A percentile compares a stretch with the other conserved stretches of the same genome.
These are phyloP conservation scores for Verticillium nonalfalfae DNA, from an alignment of 2,329 filamentous ascomycete species.

Conservation along the genomic window DNA sequence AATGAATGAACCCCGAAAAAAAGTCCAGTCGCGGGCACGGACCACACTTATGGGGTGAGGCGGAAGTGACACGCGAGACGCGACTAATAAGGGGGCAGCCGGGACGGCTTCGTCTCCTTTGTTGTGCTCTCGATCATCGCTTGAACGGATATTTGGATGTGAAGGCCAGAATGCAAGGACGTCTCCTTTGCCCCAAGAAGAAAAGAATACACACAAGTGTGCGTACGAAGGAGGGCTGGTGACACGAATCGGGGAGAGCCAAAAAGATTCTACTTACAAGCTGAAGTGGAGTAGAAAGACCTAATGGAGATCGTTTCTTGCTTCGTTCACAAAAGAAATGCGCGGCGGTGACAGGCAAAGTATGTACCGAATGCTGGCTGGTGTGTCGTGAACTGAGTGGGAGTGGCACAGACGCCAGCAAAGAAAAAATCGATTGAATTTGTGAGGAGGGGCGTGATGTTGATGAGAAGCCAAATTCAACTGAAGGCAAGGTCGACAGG, in stretches of 20 bases:
- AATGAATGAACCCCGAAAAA: neutral
- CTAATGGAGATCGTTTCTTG: neutral
- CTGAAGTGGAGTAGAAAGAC: neutral
- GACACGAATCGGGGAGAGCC: neutral
- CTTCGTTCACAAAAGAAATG: neutral
- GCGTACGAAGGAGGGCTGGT: neutral
- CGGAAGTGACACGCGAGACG: neutral
- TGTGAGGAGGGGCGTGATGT: neutral
- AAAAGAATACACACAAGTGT: too few relatives aligned
- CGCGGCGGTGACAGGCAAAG: neutral
- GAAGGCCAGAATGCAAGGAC: too few relatives aligned
- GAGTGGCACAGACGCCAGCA: neutral
- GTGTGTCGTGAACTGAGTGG: neutral
- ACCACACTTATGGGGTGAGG: neutral
- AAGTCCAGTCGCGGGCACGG: neutral
- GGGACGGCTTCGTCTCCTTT: neutral
- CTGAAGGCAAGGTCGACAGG: neutral
- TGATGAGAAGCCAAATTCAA: neutral
- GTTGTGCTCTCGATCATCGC: too few relatives aligned
- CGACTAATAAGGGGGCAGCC: neutral
- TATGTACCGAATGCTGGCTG: neutral
- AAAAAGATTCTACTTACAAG: neutral
- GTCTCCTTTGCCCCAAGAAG: too few relatives aligned
- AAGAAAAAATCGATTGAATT: neutral
- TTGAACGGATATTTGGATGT: too few relatives aligned